Base-by-base conservation (phyloP, 202 grass and related monocot species). In the Bolboschoenoplectus hybrid region DNA sequence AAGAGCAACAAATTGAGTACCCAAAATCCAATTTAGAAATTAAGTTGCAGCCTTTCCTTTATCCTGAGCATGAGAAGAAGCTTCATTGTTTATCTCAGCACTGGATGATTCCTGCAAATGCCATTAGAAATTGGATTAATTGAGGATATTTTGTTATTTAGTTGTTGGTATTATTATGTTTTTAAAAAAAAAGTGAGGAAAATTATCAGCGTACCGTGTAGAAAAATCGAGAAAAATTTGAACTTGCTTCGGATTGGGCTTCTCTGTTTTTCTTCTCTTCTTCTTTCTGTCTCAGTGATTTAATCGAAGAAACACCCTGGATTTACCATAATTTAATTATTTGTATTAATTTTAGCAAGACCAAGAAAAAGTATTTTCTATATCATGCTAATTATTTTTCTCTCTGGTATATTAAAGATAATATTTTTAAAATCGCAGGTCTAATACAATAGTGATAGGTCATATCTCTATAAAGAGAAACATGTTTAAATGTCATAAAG, bases 271-370 rank as follows among this genome's bases (percentile, higher is more conserved):
- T 84, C 70, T 60, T 88, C 60, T 88, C 86, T 67, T 88, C 80
- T 88, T 88, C 86, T 65, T 66, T 53, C 13, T 70, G 78, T 68
- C 86, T 79, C 26, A 88, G 86, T 47, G 81, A 53, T 78, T 88
- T 66, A 6, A 84, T 57, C 3, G 46, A 67, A 58, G 19, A 68
- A 34, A 75, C 32, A 49, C 39, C 81, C 86, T 88, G 81, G 32
- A 51, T 50, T 46, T 38, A 26, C 26, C 17, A 74, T 44, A 20
- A 46, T 3, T 53, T 41, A 19, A 66, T 66, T 5, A 39, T 43
- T 49, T 60, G 36, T 16, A 4, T 55, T n/a, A 17, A 17, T 41
- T 41, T 44, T 69, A 16, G 1, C 17, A 69, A 43, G 12, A 41
- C 38, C 5, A 38, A 20, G 0, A 74, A 85, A 16, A 70, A 60